These are phyloP conservation scores for Kewa caespitosa DNA, from an alignment of 179 eudicot genomes.

Conservation along the genomic window DNA sequence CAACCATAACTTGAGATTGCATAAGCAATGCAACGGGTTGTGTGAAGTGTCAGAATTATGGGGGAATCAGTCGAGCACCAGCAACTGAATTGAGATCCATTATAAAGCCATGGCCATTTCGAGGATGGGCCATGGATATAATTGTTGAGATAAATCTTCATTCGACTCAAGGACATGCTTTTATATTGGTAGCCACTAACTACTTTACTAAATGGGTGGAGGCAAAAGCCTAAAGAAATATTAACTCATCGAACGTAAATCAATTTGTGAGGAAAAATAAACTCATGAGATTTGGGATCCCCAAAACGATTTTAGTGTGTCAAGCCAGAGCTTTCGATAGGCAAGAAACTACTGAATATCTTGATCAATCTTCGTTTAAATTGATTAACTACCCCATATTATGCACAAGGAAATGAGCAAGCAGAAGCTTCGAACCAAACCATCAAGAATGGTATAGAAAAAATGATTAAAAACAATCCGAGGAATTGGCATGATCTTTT, in stretches of 20 bases:
- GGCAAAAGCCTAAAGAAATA: not conserved
- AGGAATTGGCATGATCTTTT: not conserved
- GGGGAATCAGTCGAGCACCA: not conserved
- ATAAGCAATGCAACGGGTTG: not conserved
- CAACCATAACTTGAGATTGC: not conserved
- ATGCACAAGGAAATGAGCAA: not conserved
- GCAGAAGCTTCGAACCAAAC: not conserved
- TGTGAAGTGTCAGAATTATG: not conserved
- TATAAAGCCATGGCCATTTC: not conserved
- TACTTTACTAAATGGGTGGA: not conserved
- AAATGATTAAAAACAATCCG: not conserved
- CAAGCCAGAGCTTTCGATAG: not conserved
- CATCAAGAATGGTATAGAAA: not conserved
- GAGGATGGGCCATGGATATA: too few species aligned
- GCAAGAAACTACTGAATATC: not conserved
- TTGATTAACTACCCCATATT: not conserved
- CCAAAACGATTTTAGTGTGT: not conserved
- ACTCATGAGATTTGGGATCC: not conserved
- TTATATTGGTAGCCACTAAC: not conserved
- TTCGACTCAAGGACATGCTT: not conserved
- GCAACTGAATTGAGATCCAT: not conserved
- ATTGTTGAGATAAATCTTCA: not conserved
- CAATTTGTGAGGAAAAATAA: not conserved
- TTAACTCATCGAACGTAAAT: not conserved
- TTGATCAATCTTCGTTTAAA: not conserved